Base-by-base conservation (phyloP, 139 green algal species). In the Microglena sp. region DNA sequence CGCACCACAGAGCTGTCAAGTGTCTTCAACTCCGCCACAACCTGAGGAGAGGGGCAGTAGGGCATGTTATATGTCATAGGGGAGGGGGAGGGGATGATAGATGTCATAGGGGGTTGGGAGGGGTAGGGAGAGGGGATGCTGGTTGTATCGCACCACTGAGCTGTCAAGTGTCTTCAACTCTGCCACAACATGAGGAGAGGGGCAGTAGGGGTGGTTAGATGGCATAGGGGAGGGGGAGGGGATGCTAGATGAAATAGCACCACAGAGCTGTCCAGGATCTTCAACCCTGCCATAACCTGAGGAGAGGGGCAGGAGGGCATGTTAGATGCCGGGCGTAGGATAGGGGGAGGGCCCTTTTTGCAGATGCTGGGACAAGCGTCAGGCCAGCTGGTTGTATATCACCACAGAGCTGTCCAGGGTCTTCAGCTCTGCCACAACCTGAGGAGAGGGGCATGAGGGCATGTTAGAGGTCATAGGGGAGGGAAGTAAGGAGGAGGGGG, bases 301-400 rank as follows among this genome's bases (percentile, higher is more conserved):
- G 34, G 40, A 29, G 2, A 11, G 24, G 30, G n/a, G n/a, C n/a
- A n/a, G n/a, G n/a, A n/a, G n/a, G n/a, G n/a, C n/a, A n/a, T n/a
- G n/a, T n/a, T n/a, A n/a, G n/a, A n/a, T n/a, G n/a, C n/a, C n/a
- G n/a, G n/a, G n/a, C n/a, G n/a, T n/a, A n/a, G n/a, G n/a, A n/a
- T n/a, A n/a, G n/a, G n/a, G n/a, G n/a, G n/a, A n/a, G n/a, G n/a
- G 90, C 90, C 26, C 87, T 79, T 75, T 97, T 96, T 59, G 87
- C 87, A 26, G 68, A 86, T 0, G 76, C 76, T 11, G 90, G 90
- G 43, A 95, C 73, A 0, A 96, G 75, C 71, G 85, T 81, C 50
- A 97, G 75, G 33, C 83, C 26, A 73, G 55, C 58, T 72, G 66
- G 73, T 94, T 73, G 78, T 92, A 95, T 24, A 74, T 70, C 68